These are phyloP conservation scores for Lycium ferocissimum DNA, from an alignment of 257 asterid species.

Conservation along the genomic window DNA sequence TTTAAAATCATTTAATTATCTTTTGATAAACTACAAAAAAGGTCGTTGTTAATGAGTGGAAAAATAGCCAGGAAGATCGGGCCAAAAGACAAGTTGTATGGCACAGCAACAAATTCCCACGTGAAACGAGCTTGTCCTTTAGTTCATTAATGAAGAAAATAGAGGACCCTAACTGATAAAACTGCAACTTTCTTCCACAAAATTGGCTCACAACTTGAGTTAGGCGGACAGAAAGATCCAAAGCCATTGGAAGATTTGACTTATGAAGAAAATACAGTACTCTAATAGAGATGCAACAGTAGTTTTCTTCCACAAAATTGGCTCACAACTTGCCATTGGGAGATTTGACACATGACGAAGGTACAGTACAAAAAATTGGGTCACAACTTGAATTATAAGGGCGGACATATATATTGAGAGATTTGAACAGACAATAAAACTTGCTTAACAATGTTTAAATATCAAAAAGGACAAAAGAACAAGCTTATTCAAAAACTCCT, in stretches of 20 bases:
- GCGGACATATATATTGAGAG: neutral
- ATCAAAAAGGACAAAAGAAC: neutral
- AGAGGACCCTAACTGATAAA: neutral
- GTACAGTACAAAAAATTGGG: neutral
- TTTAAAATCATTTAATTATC: neutral
- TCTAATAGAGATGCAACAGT: neutral
- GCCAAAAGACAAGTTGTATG: neutral
- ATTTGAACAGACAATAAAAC: neutral
- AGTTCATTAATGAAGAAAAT: neutral
- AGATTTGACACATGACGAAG: constrained; percentile 19
- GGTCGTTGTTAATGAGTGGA: too few species aligned
- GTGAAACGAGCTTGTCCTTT: neutral
- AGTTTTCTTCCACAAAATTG: neutral
- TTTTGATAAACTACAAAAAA: too few species aligned
- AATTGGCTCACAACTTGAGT: neutral
- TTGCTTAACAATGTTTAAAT: neutral
- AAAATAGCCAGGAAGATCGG: too few species aligned
- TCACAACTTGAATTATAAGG: neutral
- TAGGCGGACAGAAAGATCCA: neutral
- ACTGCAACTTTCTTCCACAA: constrained; percentile 9
- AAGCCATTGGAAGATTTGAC: neutral
- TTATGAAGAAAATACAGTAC: neutral
- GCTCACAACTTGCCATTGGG: neutral
- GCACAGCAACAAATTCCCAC: constrained; percentile 6
- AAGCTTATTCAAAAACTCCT: neutral